Base-by-base conservation (phyloP, 768 basidiomycete genomes). In the Lactarius deliciosus region DNA sequence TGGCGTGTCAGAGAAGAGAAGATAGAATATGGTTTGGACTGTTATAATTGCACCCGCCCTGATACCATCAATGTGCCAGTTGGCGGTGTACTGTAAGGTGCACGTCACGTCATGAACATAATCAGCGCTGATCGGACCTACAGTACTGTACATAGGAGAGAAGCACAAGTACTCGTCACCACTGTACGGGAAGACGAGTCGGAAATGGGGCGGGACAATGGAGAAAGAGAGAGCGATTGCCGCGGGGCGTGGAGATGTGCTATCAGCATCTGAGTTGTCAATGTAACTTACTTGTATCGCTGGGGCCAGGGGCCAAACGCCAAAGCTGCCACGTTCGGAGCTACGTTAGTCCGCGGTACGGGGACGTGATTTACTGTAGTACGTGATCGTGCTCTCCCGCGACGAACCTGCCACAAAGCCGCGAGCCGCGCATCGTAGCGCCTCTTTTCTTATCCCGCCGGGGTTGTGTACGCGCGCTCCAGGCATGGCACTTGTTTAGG, bases 81-180 rank as follows among this genome's bases (percentile, higher is more conserved):
- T 13, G 38, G 22, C 36, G 34, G 9, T n/a, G 40, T 20, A 57
- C 10, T 41, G 41, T 41, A 16, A 3, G 50, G 25, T 25, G 50
- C 40, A 54, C 60, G 57, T 45, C 64, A 65, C 11, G 34, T 56
- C 41, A 41, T 32, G 57, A 43, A 5, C 28, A 11, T 36, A 11
- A 36, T 30, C 45, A 41, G 10, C 38, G 57, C 56, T 58, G 61
- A 40, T 63, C 56, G 63, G 55, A 36, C 56, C 45, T 45, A 20
- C 30, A 28, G n/a, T n/a, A 2, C 25, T 43, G 34, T 25, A 36
- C n/a, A 41, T 45, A 43, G 62, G 41, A 36, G 30, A 20, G 58
- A 30, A 47, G n/a, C n/a, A 50, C 25, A 28, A 16, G 50, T 25
- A 53, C 50, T 53, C 25, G 20, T 9, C 10, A 13, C 3, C 25